phyloP scores from a whole-genome alignment of 371 early-diverging fungal genomes.

The Mortierella sp. region DNA sequence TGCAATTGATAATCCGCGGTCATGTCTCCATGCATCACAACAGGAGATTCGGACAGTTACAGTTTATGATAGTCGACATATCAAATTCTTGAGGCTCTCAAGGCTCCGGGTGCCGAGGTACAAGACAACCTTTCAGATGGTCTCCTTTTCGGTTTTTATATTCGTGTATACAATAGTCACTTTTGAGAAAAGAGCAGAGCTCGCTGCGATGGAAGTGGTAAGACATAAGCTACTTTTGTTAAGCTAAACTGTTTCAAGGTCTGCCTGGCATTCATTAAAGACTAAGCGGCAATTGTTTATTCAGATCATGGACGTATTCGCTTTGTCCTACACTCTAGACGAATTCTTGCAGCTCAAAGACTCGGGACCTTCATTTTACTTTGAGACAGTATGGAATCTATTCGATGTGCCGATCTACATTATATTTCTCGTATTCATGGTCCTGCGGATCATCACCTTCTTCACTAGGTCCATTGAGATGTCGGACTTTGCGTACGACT shows the following conservation, averaged over 20 bases:
- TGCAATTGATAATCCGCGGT: constrained; percentile 54
- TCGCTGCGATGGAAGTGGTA: constrained; percentile 52
- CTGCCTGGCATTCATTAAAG: neutral
- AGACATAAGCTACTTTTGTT: neutral
- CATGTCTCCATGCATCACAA: constrained; percentile 45
- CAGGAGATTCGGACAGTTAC: constrained; percentile 53
- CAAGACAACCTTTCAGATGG: constrained; percentile 56
- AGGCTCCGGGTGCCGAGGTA: constrained; percentile 57
- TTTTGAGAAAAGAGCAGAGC: constrained; percentile 29
- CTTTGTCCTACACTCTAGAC: constrained; percentile 38
- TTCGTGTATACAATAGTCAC: constrained; percentile 47
- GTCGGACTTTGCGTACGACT: constrained; percentile 53
- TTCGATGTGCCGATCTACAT: constrained; percentile 57
- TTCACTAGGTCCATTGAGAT: constrained; percentile 29
- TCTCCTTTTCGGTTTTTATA: constrained; percentile 48
- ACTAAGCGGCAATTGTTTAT: neutral
- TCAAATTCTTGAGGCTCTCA: constrained; percentile 51
- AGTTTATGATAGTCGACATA: constrained; percentile 41
- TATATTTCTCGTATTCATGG: constrained; percentile 45
- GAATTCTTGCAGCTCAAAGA: constrained; percentile 51
- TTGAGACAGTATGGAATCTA: constrained; percentile 58
- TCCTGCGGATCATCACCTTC: constrained; percentile 35
- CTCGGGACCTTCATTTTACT: constrained; percentile 55
- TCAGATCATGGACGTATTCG: constrained; percentile 49
- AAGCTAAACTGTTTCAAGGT: neutral